Base-by-base conservation (phyloP, 2,329 filamentous ascomycete genomes). In the Pseudopithomyces maydicus region DNA sequence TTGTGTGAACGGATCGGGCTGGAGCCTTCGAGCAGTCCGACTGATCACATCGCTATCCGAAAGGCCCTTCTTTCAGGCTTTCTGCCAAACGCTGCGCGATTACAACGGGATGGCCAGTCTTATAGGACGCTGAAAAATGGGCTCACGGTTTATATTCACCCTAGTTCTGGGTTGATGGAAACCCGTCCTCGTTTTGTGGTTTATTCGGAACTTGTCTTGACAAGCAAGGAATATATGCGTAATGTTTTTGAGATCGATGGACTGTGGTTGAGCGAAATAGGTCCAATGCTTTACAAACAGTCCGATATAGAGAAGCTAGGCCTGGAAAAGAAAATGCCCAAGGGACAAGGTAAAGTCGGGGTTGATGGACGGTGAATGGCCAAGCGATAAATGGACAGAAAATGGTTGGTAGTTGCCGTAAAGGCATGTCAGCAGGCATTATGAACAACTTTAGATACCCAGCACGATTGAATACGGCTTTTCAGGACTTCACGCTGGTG, bases 1-100 rank as follows among this genome's bases (percentile, higher is more conserved):
- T 85, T 99, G 3, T 97, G 94, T 77, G 95, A 99, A 66, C 88
- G 93, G 3, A 92, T 98, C 23, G 95, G 97, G 76, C 90, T 98
- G 5, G 83, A 85, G 0, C 65, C 85, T 29, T 85, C 86, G 2
- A 90, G 88, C 1, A 85, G 85, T 61, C 92, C 92, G 4, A 81
- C 87, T 1, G 92, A 97, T 73, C 77, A 92, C 17, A 79, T 86
- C 5, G 90, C 92, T 0, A 92, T 98, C 65, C 90, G 93, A 69
- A 93, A 96, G 58, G 90, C 93, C 12, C 84, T 99, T 52, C 93
- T 92, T 0, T 88, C 92, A 0, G 95, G 94, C 1, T 99, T 97
- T 83, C 98, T 98, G 81, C 88, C 91, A 17, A 97, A 98, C 74
- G 92, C 93, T 0, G 93, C 93, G 1, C 82, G 92, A 2, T 78